Base-by-base conservation (phyloP, 2,329 filamentous ascomycete species). In the Metarhizium robertsii region DNA sequence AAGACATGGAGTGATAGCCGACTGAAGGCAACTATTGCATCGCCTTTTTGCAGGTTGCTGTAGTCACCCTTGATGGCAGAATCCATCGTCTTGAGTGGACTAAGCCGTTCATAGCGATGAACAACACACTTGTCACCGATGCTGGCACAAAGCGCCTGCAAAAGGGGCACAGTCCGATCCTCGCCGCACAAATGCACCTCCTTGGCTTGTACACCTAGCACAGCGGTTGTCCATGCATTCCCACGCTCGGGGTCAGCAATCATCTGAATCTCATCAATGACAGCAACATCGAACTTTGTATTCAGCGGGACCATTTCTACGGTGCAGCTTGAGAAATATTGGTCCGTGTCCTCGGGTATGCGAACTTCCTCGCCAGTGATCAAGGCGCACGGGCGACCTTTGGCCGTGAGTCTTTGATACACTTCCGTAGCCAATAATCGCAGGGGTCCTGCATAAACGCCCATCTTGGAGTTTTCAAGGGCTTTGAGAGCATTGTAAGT, bases 251-350 rank as follows among this genome's bases (percentile, higher is more conserved):
- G 59, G 64, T 91, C 86, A 16, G 83, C 86, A 61, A 99, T 90
- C 94, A 99, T 97, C 71, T 99, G 94, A 56, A 99, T 97, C 73
- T 99, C 94, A 66, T 99, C 94, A 59, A 99, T 92, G 61, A 99
- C 92, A 1, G 90, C 92, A 40, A 99, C 92, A 46, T 97, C 92
- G 34, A 89, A 83, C 2, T 69, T 67, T 4, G 71, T 61, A 62
- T 73, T 79, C n/a, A 77, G 66, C 1, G 80, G 80, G 7, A 79
- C 72, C 81, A 99, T 99, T 69, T 99, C 94, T 3, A 99, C 94
- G 0, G 94, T 99, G 66, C 94, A 96, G 66, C 90, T 92, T 56
- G 79, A 80, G 65, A 95, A 86, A 58, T 78, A 78, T 4, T 72
- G 71, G 53, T 84, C 75, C 1, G 74, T 72, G 10, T 79, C 73